A percentile compares a stretch with the other conserved stretches of the same genome.
Conservation (phyloP, 345 rosid species). For the Brassica carinata region DNA sequence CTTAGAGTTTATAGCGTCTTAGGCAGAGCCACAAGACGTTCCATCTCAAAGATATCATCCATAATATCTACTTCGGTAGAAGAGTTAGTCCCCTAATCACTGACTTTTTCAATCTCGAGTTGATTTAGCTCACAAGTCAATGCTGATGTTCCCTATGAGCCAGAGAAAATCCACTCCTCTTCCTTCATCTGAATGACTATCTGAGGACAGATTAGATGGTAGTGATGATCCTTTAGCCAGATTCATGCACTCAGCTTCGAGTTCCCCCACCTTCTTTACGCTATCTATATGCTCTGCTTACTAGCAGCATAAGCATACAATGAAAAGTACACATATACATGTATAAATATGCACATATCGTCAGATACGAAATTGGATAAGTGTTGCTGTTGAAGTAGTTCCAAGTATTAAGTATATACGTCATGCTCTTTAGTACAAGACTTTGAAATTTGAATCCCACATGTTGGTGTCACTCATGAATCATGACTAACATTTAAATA, state of each 20-base stretch:
- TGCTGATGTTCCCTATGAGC: neutral
- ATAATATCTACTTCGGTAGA: neutral
- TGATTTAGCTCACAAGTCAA: neutral
- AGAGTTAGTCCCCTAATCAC: neutral
- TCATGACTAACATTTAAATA: constrained; percentile 12
- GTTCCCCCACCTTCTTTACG: neutral
- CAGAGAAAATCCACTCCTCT: neutral
- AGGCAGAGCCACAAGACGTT: neutral
- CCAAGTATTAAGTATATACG: constrained; percentile 18
- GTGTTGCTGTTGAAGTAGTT: constrained; percentile 18
- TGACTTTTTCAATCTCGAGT: neutral
- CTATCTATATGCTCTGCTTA: neutral
- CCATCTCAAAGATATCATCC: neutral
- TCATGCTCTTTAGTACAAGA: constrained; percentile 25
- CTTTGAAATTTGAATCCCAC: constrained; percentile 31
- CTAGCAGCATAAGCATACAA: neutral
- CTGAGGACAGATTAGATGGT: neutral
- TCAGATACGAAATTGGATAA: neutral
- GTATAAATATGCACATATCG: neutral
- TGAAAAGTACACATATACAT: neutral
- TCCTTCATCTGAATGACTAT: neutral
- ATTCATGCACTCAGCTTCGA: neutral
- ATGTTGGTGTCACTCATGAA: constrained; percentile 16
- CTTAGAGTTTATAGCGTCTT: neutral
- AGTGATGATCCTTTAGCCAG: constrained; percentile 1